A percentile compares a stretch with the other conserved stretches of the same genome.
Evolutionary conservation across 2,329 filamentous ascomycete species (phyloP).

Genomic region (Parastagonospora nodorum): DNA sequence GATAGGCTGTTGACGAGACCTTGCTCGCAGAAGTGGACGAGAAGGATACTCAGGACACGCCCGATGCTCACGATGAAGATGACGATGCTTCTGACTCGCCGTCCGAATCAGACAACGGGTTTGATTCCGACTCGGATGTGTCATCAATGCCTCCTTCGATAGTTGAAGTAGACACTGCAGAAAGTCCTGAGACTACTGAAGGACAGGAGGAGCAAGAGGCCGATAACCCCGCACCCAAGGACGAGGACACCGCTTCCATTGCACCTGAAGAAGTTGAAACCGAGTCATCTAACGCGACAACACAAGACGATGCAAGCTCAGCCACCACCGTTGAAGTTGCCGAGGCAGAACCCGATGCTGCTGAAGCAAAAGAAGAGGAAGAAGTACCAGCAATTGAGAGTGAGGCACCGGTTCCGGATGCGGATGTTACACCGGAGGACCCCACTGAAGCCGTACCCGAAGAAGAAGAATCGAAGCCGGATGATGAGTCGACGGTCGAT

Average conservation of each 20-base stretch:
- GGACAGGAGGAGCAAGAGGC: not conserved
- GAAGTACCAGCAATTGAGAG: not conserved
- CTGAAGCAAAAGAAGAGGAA: too few relatives aligned
- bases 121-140: constrained; percentile 15
- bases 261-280: not conserved
- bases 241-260: not conserved
- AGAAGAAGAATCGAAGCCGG: not conserved
- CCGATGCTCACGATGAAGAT: not conserved
- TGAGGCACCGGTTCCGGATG: not conserved
- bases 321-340: too few relatives aligned
- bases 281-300: not conserved
- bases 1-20: not conserved
- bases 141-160: not conserved
- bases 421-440: not conserved
- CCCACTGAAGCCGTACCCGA: not conserved
- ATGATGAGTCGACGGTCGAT: not conserved
- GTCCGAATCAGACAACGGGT: constrained; percentile 5
- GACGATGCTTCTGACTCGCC: not conserved
- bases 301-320: not conserved
- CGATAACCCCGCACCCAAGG: not conserved
- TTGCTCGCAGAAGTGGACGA: not conserved
- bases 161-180: not conserved
- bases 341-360: too few relatives aligned
- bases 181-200: not conserved
- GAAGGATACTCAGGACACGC: not conserved